Base-by-base conservation (phyloP, 306 rosid genomes). In the Inga laurina region DNA sequence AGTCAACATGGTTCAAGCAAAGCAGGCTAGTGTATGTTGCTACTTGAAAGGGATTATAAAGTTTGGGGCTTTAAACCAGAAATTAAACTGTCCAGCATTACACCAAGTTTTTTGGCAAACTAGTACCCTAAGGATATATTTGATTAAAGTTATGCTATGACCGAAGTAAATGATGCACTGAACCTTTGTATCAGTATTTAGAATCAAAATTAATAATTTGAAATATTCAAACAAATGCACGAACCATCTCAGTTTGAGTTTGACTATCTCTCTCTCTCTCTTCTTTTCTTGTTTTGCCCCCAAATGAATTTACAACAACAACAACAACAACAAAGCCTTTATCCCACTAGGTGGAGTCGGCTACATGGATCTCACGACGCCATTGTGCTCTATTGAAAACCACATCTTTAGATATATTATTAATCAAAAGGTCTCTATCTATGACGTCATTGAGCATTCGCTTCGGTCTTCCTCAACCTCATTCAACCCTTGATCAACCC, bases 1-100 rank as follows among this genome's bases (percentile, higher is more conserved):
- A 11, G 37, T 27, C 68, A 62, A 62, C 0, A 62, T 35, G 4
- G 18, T 4, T 24, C 68, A 62, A 62, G 37, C 68, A 62, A 62
- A 24, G 65, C 35, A n/a, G 79, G 65, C 45, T 22, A 66, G 65
- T 21, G 19, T 3, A 37, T 71, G 77, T 44, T 68, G 51, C 75
- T 30, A 35, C 34, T 65, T 32, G 52, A 74, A 76, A 56, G 76
- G 61, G 51, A 51, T 39, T 70, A 45, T 24, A 69, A 15, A 64
- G 37, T 41, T n/a, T 34, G 70, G 48, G 37, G 27, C 52, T 34
- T 71, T 27, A 56, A 64, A 32, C 76, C 75, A 82, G 57, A 79
- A 59, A 30, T 66, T 74, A 59, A 74, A 61, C 30, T 46, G 70
- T 39, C 19, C 49, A 69, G 44, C 70, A 61, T 75, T 70, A 52